These are phyloP conservation scores for Malbranchea cinnamomea DNA, from an alignment of 2,329 filamentous ascomycete genomes.

Conservation along the genomic window DNA sequence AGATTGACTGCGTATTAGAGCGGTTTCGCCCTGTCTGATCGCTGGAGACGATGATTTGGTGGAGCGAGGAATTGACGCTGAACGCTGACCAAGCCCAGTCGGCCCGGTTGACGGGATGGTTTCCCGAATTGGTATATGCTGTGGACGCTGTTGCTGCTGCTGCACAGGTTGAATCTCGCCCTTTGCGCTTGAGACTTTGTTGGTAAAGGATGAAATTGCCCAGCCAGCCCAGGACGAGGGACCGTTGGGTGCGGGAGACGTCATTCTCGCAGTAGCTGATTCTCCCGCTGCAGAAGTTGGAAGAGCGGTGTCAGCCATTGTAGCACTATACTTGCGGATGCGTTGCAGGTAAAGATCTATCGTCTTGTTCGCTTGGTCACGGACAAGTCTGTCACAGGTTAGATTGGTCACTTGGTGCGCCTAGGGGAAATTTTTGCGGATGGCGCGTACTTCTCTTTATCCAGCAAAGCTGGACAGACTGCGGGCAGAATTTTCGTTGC, in stretches of 20 bases:
- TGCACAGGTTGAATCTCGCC: constrained; percentile 61
- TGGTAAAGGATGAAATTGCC: constrained; percentile 97
- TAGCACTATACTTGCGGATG: constrained; percentile 60
- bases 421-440: background rate
- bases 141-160: constrained; percentile 26
- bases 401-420: background rate
- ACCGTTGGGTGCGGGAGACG: constrained; percentile 53
- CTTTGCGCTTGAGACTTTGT: constrained; percentile 70
- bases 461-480: constrained; percentile 70
- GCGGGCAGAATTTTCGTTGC: constrained; percentile 69
- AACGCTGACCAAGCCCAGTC: too few species aligned
- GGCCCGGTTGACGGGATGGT: constrained; percentile 28
- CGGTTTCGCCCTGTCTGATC: constrained; percentile 15
- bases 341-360: constrained; percentile 73
- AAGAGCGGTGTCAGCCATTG: constrained; percentile 66
- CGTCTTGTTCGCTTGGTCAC: constrained; percentile 81
- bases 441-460: constrained; percentile 64
- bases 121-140: constrained; percentile 10
- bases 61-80: constrained; percentile 36
- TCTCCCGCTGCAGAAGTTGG: constrained; percentile 46
- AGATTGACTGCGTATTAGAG: constrained; percentile 26
- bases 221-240: constrained; percentile 74
- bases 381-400: constrained; percentile 43
- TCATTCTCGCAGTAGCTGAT: constrained; percentile 51
- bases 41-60: constrained; percentile 17